Conservation (phyloP, 2,329 filamentous ascomycete genomes). For the Trichoderma atrobrunneum region DNA sequence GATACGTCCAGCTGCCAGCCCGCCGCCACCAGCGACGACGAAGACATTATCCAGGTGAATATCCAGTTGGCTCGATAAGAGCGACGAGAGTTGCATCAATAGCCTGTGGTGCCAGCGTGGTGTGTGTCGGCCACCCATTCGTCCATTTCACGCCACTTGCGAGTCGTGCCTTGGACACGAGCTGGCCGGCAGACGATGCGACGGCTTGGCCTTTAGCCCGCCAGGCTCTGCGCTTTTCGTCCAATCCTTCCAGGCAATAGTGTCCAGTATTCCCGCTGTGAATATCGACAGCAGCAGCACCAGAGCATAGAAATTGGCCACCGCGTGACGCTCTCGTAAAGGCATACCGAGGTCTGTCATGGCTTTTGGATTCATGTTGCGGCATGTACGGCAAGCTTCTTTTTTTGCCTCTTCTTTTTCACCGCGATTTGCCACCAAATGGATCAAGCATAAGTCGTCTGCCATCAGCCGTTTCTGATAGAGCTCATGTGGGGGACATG, state of each 20-base stretch:
- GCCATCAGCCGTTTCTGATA: neutral
- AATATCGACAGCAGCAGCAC: neutral
- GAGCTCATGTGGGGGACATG: neutral
- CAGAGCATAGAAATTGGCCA: neutral
- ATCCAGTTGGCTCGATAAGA: slow-evolving; percentile 17
- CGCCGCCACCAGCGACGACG: slow-evolving; percentile 5
- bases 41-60: slow-evolving; percentile 12
- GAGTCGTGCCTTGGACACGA: slow-evolving; percentile 10
- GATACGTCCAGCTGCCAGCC: slow-evolving; percentile 10
- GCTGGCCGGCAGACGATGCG: neutral
- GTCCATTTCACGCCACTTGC: slow-evolving; percentile 17
- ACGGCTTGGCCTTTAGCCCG: neutral
- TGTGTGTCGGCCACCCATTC: slow-evolving; percentile 13
- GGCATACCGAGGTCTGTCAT: neutral
- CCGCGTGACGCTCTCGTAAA: neutral
- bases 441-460: neutral
- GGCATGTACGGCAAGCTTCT: neutral
- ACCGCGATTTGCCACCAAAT: neutral
- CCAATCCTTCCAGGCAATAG: neutral
- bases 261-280: neutral
- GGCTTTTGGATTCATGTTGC: neutral
- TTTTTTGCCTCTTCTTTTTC: neutral
- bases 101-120: slow-evolving; percentile 13
- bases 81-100: slow-evolving; percentile 3
- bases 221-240: neutral